Base-by-base conservation (phyloP, 805 yeast genomes). In the Wickerhamomyces pijperi region DNA sequence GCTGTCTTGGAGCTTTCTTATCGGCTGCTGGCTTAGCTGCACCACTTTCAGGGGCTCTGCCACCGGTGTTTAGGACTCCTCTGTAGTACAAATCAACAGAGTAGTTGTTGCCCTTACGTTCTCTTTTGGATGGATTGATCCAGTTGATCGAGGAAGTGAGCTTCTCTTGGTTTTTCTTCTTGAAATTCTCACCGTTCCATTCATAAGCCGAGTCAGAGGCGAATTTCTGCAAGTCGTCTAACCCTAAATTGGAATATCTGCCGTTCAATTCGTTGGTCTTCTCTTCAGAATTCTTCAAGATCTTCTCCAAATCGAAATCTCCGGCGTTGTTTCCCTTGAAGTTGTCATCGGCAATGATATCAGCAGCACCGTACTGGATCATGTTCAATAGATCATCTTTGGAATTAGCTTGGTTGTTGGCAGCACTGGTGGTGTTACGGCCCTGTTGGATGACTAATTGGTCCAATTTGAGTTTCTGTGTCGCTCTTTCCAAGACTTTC, bases 51-150 rank as follows among this genome's bases (percentile, higher is more conserved):
- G 60, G 36, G 0, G 78, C 55, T 50, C 82, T 68, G 36, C 82
- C 77, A 5, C 90, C 86, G 2, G 86, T 73, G 48, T 78, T 76
- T 50, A 88, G 63, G 9, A 81, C 87, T 53, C 78, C 90, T 56
- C 81, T 80, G 59, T 83, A 83, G 59, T 88, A 88, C 60, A 78
- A 78, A 58, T 88, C 96, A 46, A 90, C 80, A 2, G 86, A 78
- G 58, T 88, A 88, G 52, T 86, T 86, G 47, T 80, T 84, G 8
- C 33, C 33, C 53, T 81, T 82, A 47, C 92, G 69, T 56, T 82
- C 92, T 62, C 92, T 71, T 55, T 85, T 86, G 2, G 92, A 74
- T 5, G 95, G 94, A 41, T 83, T 79, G 47, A 88, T 79, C 90
- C 94, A 84, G 18, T 70, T 69, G 41, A 76, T 73, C 42, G 68